These are phyloP conservation scores for Tarenaya hassleriana DNA, from an alignment of 345 rosid species.

Conservation along the genomic window DNA sequence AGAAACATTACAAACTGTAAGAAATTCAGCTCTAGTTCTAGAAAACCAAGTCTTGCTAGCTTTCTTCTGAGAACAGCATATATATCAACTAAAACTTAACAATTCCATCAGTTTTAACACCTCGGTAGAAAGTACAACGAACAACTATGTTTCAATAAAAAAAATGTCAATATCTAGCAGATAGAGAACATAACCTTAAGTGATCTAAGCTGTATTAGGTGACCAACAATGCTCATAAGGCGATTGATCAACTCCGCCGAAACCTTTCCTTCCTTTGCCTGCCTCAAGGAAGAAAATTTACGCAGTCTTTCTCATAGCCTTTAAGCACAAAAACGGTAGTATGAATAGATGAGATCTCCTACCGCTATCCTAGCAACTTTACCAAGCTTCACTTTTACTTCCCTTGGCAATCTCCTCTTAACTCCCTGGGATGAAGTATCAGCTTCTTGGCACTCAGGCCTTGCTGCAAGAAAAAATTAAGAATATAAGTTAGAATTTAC, in stretches of 20 bases:
- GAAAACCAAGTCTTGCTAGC: constrained; percentile 3
- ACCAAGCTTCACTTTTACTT: constrained; percentile 64
- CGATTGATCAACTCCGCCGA: constrained; percentile 74
- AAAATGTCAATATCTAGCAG: constrained; percentile 8
- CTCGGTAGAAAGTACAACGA: constrained; percentile 6
- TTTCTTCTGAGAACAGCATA: neutral
- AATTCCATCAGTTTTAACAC: neutral
- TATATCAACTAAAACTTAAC: constrained; percentile 1
- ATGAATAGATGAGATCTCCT: constrained; percentile 15
- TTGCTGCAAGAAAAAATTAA: constrained; percentile 42
- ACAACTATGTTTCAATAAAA: neutral
- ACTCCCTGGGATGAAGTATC: constrained; percentile 60
- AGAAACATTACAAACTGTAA: constrained; percentile 8
- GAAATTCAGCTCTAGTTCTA: constrained; percentile 2
- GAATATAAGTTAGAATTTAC: constrained; percentile 2
- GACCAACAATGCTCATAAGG: constrained; percentile 86
- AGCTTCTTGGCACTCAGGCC: constrained; percentile 83
- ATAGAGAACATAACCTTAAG: constrained; percentile 59
- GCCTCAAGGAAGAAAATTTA: constrained; percentile 28
- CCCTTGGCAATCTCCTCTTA: constrained; percentile 80
- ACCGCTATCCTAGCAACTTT: constrained; percentile 85
- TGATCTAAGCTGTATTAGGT: constrained; percentile 81
- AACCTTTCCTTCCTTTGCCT: constrained; percentile 72
- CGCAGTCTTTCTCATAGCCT: constrained; percentile 3
- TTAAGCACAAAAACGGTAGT: constrained; percentile 3